Percentiles rank a stretch among this genome's conserved stretches.
Conservation (phyloP, 2,329 filamentous ascomycete genomes). For the Calonectria leucothoes region DNA sequence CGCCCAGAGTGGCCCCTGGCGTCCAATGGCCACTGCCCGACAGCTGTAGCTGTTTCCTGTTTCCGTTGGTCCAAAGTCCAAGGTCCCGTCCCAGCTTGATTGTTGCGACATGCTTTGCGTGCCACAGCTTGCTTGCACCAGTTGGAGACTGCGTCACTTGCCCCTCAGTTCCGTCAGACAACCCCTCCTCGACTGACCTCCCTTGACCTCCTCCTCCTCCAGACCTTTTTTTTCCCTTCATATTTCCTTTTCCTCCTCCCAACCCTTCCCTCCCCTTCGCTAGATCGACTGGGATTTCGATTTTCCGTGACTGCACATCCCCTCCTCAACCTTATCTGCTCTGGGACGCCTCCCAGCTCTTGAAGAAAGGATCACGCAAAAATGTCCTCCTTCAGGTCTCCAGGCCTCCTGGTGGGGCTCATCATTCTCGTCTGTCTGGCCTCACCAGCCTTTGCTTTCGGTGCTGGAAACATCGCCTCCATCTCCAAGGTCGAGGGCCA, state of each 20-base stretch:
- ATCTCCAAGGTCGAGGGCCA: slow-evolving; percentile 84
- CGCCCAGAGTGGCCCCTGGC: slow-evolving; percentile 11
- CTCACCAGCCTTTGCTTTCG: slow-evolving; percentile 79
- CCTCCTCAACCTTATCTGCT: slow-evolving; percentile 13
- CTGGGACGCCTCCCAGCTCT: slow-evolving; percentile 29
- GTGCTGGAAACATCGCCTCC: slow-evolving; percentile 88
- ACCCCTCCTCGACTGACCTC: slow-evolving; percentile 30
- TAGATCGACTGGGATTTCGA: slow-evolving; percentile 34
- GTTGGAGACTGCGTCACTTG: slow-evolving; percentile 44
- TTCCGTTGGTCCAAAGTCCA: slow-evolving; percentile 18
- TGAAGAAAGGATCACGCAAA: slow-evolving; percentile 32
- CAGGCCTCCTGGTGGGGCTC: slow-evolving; percentile 65
- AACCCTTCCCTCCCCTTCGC: slow-evolving; percentile 19
- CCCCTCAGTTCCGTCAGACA: slow-evolving; percentile 38
- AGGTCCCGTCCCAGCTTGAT: slow-evolving; percentile 17
- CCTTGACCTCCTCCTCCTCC: slow-evolving; percentile 23
- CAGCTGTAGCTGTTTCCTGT: slow-evolving; percentile 12
- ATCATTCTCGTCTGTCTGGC: slow-evolving; percentile 75
- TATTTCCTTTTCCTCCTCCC: slow-evolving; percentile 1
- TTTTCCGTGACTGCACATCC: slow-evolving; percentile 17
- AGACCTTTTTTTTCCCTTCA: slow-evolving; percentile 25
- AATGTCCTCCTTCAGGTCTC: slow-evolving; percentile 63
- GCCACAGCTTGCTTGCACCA: slow-evolving; percentile 27
- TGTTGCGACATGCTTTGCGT: slow-evolving; percentile 21
- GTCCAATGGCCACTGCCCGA: neutral